Evolutionary conservation across 306 rosid species (phyloP).

Genomic region (Fragaria nilgerrensis): DNA sequence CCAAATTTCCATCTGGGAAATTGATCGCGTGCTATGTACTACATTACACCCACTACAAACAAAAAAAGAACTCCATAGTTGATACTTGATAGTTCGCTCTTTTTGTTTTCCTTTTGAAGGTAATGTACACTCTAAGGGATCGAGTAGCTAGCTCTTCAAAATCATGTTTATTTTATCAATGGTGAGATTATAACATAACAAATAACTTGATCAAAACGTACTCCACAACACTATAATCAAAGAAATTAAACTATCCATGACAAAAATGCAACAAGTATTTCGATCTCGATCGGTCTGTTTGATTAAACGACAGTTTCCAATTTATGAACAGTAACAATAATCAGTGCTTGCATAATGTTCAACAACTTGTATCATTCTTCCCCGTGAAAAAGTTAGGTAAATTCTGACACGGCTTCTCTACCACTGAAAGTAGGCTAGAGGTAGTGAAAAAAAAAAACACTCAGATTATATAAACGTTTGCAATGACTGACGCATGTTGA

Average conservation of each 20-base stretch:
- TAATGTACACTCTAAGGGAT: too few species aligned
- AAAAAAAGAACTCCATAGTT: too few species aligned
- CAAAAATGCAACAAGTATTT: not conserved
- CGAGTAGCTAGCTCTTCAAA: too few species aligned
- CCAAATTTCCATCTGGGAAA: not conserved
- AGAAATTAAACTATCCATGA: not conserved
- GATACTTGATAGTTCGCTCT: too few species aligned
- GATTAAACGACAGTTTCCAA: not conserved
- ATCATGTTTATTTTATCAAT: too few species aligned
- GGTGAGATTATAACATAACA: too few species aligned
- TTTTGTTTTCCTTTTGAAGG: too few species aligned
- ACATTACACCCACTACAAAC: not conserved
- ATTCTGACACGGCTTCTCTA: not conserved
- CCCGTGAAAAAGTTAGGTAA: not conserved
- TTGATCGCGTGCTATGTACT: not conserved
- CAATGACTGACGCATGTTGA: not conserved
- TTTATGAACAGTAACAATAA: too few species aligned
- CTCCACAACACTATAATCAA: not conserved
- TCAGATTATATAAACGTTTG: not conserved
- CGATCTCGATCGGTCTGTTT: not conserved
- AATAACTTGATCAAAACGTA: not conserved
- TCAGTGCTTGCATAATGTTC: not conserved
- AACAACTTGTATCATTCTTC: not conserved
- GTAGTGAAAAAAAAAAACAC: not conserved
- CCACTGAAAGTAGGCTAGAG: not conserved